Conservation (phyloP, 1,284 basidiomycete species). For the Puccinia hordei region DNA sequence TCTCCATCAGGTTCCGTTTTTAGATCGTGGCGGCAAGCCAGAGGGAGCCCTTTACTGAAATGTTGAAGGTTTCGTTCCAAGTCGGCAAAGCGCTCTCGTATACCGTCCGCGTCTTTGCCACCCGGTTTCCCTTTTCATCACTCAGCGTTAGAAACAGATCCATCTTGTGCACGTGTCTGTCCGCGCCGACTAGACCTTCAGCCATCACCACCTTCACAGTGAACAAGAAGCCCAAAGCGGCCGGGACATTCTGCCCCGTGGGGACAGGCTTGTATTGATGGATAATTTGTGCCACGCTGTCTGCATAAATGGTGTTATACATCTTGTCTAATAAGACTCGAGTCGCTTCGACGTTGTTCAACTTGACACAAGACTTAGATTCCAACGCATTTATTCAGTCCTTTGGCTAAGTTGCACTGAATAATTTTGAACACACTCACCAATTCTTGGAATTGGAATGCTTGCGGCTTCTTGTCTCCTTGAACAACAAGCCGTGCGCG, state of each 20-base stretch:
- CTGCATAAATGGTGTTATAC: constrained; percentile 87
- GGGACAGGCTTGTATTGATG: constrained; percentile 62
- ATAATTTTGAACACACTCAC: constrained; percentile 58
- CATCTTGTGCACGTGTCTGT: constrained; percentile 71
- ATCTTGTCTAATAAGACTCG: constrained; percentile 86
- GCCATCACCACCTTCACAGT: constrained; percentile 90
- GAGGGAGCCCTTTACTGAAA: constrained; percentile 75
- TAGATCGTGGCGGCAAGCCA: constrained; percentile 97
- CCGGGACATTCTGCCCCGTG: constrained; percentile 55
- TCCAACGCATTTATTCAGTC: neutral
- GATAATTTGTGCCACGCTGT: constrained; percentile 74
- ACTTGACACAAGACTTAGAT: constrained; percentile 82
- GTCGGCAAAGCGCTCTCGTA: constrained; percentile 86
- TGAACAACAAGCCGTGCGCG: constrained; percentile 75
- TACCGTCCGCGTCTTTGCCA: constrained; percentile 93
- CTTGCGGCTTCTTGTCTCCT: constrained; percentile 85
- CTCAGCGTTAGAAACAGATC: constrained; percentile 94
- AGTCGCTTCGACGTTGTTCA: constrained; percentile 95
- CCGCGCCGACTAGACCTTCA: constrained; percentile 74
- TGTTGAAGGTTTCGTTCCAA: constrained; percentile 97
- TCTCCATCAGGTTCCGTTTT: constrained; percentile 75
- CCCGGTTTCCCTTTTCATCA: constrained; percentile 82
- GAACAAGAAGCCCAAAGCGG: constrained; percentile 74
- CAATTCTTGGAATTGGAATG: constrained; percentile 85
- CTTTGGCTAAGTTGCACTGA: neutral